Conservation (phyloP, 768 basidiomycete genomes). For the Asterophora lycoperdoides region DNA sequence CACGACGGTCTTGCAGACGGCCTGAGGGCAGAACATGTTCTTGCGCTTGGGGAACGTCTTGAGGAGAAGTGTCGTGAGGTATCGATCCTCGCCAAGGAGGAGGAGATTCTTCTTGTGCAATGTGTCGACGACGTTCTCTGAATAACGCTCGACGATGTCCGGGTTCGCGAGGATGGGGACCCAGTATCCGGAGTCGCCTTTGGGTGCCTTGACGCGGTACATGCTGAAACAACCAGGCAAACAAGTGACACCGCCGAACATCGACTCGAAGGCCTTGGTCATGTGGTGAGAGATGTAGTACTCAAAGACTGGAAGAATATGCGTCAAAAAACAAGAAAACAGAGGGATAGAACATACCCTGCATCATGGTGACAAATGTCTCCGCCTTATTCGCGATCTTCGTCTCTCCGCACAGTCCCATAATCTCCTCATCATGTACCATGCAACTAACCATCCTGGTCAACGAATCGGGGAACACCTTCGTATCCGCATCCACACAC, state of each 20-base stretch:
- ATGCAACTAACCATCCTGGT: constrained; percentile 95
- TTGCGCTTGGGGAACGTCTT: constrained; percentile 99
- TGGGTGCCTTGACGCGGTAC: constrained; percentile 99
- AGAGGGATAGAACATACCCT: constrained; percentile 57
- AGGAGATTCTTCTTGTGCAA: constrained; percentile 99
- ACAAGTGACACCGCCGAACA: constrained; percentile 99
- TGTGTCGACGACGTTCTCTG: constrained; percentile 98
- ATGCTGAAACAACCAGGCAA: constrained; percentile 99
- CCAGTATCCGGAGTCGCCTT: constrained; percentile 94
- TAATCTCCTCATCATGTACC: constrained; percentile 96
- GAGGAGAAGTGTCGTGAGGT: constrained; percentile 93
- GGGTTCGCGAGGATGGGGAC: constrained; percentile 98
- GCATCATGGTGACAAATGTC: constrained; percentile 99
- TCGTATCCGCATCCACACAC: constrained; percentile 97
- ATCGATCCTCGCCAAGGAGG: constrained; percentile 97
- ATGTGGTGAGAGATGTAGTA: constrained; percentile 99
- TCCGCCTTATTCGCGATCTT: constrained; percentile 99
- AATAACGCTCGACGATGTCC: constrained; percentile 97
- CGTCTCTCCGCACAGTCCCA: constrained; percentile 99
- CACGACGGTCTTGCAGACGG: constrained; percentile 97
- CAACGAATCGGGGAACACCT: constrained; percentile 97
- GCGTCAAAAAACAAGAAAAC: constrained; percentile 6
- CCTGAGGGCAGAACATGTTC: constrained; percentile 98
- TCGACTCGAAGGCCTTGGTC: constrained; percentile 98
- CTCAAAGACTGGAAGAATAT: constrained; percentile 74